Evolutionary conservation across 73 alveolate genomes (phyloP), one percentile per base, ranked within the genome.

Genomic region (Blepharisma japonicum): DNA sequence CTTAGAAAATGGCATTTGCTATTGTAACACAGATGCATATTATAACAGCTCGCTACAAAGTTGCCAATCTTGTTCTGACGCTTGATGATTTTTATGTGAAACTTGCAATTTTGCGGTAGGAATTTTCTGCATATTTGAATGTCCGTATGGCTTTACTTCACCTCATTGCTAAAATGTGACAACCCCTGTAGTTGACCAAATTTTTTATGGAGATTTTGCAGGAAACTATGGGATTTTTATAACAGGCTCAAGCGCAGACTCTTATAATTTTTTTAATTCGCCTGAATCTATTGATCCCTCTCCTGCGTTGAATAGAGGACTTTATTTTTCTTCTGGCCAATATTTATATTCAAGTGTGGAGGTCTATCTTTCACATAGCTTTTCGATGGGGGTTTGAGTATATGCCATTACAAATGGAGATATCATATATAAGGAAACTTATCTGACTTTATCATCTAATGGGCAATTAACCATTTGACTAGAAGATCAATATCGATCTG

Each of bases 271-370:
- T n/a, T n/a, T n/a, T n/a, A 21, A 56, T 56, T 6, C 6, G 8
- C 72, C 72, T 9, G 72, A 56, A 56, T 7, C 7, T 56, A 7
- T 9, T 56, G 72, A 56, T 20, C 72, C 72, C 8, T 7, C 18
- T 7, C 46, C 72, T 56, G 7, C 6, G 6, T 56, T 7, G 45
- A 56, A 56, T 7, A 8, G 72, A 14, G 72, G 72, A 21, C 7
- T 56, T 14, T 56, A 56, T 56, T 56, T 56, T 20, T 6, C 20
- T 14, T 7, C 46, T 7, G 72, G 42, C 6, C 8, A 7, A 9
- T 56, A 9, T 56, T 56, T 56, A 21, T 7, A 6, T 20, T 9
- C 25, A 7, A 7, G 18, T 9, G 18, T 38, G 18, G 18, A 38
- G 7, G 7, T 56, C 6, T 6, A 7, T 7, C 6, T 56, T 14